Conservation (phyloP, 108 stramenopile genomes). For the Discostella pseudostelligera region DNA sequence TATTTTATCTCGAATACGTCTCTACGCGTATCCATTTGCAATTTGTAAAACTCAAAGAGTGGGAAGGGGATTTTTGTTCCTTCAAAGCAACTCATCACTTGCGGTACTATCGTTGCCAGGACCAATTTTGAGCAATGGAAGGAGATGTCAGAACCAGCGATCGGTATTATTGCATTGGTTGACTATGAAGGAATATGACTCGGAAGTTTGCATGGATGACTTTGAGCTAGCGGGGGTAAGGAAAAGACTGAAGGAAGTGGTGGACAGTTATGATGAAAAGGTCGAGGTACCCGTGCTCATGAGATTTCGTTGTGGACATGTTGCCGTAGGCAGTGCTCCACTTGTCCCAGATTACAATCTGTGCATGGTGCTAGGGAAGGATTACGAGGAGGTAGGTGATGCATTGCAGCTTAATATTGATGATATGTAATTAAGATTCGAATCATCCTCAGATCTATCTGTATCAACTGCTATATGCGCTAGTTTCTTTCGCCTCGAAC, state of each 20-base stretch:
- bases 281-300: conserved; percentile 67
- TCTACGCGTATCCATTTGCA: conserved; percentile 84
- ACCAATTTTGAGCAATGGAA: conserved; percentile 45
- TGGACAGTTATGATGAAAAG: conserved; percentile 67
- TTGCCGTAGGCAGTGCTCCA: conserved; percentile 64
- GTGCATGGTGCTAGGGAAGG: conserved; percentile 66
- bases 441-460: not conserved
- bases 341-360: conserved; percentile 75
- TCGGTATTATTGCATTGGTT: conserved; percentile 77
- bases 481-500: conserved; percentile 20
- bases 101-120: conserved; percentile 62
- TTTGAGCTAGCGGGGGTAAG: conserved; percentile 77
- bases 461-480: not conserved
- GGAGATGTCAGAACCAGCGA: conserved; percentile 50
- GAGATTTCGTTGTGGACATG: conserved; percentile 81
- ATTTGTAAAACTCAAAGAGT: conserved; percentile 41
- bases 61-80: conserved; percentile 77
- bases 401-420: conserved; percentile 83
- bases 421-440: conserved; percentile 49
- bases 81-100: conserved; percentile 71
- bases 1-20: conserved; percentile 63
- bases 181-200: conserved; percentile 78
- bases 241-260: conserved; percentile 51
- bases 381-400: conserved; percentile 56
- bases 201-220: conserved; percentile 82